Evolutionary conservation across 495 filamentous ascomycete genomes (phyloP), one percentile per base, ranked within the genome.

Genomic region (Lasiosphaeria hispida): DNA sequence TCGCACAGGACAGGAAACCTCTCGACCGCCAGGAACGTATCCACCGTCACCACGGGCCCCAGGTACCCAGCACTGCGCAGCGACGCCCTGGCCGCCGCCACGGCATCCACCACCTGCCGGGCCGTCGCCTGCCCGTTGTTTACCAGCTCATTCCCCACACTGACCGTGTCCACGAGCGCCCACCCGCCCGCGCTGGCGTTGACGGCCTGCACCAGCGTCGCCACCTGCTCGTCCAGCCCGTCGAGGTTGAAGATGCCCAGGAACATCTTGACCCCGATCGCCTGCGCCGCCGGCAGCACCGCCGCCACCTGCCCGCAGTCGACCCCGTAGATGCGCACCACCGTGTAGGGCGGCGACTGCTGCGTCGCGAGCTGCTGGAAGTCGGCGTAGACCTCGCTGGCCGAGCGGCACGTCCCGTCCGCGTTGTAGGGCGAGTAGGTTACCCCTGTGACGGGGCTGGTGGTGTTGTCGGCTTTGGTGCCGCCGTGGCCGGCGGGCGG

Each of bases 101-200:
- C 72, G 6, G 85, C 85, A 18, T 57, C 63, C 4, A 81, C 71
- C 11, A 89, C 82, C 17, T 83, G 71, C 0, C 48, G 60, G 0
- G 82, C 74, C 4, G 77, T 72, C 50, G 75, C 82, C n/a, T 69
- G 65, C 14, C 83, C 82, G 43, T 74, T 76, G 64, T 91, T 88
- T 63, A 95, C 84, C 36, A 87, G 73, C 61, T 96, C 92, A 69
- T 96, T 96, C 57, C 91, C 92, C 11, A 96, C 75, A 47, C 79
- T 77, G 54, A 96, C 77, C 4, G 88, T 87, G 65, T 89, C 80
- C 61, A 95, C 77, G 17, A 72, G 61, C 10, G 75, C 73, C 88
- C 55, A 62, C 33, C 51, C 53, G 19, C 48, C 14, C 2, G 34
- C 11, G 1, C 48, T 47, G 3, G 49, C 64, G 1, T 73, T 67